These are phyloP conservation scores for Protostelium mycophagum DNA, from an alignment of 78 protist species.

Conservation along the genomic window DNA sequence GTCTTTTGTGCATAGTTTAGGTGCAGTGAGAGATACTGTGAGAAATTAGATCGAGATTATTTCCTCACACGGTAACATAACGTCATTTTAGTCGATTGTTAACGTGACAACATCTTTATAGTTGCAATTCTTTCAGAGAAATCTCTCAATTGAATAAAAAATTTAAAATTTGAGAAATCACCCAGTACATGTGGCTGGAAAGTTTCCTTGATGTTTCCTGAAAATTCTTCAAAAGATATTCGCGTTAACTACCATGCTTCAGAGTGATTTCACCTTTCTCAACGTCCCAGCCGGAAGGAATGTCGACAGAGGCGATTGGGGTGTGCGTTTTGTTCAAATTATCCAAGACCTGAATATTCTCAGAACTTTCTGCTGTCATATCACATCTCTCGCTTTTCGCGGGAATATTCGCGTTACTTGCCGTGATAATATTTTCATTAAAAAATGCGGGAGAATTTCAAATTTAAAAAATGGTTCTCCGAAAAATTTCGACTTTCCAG, in stretches of 20 bases:
- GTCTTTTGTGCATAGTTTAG: slow-evolving; percentile 71
- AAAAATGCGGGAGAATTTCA: too few species aligned
- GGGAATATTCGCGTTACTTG: too few species aligned
- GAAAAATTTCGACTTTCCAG: too few species aligned
- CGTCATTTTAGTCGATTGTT: too few species aligned
- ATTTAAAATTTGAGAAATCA: not conserved
- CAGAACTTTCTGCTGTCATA: not conserved
- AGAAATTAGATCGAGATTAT: not conserved
- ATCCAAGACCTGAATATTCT: slow-evolving; percentile 16
- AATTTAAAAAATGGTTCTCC: too few species aligned
- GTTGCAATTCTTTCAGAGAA: slow-evolving; percentile 16
- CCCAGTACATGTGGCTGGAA: slow-evolving; percentile 4
- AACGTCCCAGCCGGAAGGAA: slow-evolving; percentile 91
- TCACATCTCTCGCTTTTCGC: too few species aligned
- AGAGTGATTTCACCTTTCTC: slow-evolving; percentile 71
- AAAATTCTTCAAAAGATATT: too few species aligned
- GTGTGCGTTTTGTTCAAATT: not conserved
- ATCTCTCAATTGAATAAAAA: slow-evolving; percentile 11
- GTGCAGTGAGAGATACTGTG: slow-evolving; percentile 76
- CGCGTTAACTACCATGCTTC: too few species aligned
- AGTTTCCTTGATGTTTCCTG: slow-evolving; percentile 3
- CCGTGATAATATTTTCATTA: too few species aligned
- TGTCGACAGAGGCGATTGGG: slow-evolving; percentile 78
- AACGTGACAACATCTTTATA: too few species aligned
- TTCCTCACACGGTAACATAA: too few species aligned